Percentiles rank a stretch among this genome's conserved stretches.
These are phyloP conservation scores for Verticillium isaacii DNA, from an alignment of 2,329 filamentous ascomycete genomes.

Conservation along the genomic window DNA sequence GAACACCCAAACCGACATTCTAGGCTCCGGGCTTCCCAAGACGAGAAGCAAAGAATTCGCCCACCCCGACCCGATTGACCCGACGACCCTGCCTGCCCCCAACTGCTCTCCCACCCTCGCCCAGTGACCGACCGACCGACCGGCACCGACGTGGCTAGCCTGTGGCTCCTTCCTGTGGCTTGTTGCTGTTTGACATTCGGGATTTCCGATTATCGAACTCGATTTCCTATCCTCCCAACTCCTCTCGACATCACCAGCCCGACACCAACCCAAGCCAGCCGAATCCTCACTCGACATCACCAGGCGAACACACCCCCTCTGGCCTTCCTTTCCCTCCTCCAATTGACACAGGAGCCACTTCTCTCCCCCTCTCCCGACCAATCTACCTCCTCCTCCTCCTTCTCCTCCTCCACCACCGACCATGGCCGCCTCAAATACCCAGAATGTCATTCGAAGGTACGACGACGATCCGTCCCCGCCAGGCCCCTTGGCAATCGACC, in stretches of 20 bases:
- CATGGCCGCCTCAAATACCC: slow-evolving; percentile 40
- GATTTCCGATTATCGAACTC: background rate
- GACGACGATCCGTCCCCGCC: slow-evolving; percentile 17
- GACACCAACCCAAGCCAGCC: background rate
- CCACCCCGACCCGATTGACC: background rate
- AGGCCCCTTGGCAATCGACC: slow-evolving; percentile 2
- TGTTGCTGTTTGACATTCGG: background rate
- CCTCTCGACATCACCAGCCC: background rate
- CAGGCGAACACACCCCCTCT: background rate
- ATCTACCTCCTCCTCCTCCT: no score
- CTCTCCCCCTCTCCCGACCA: background rate
- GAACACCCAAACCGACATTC: background rate
- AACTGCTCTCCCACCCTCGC: background rate
- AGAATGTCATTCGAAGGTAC: slow-evolving; percentile 64
- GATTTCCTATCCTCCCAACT: background rate
- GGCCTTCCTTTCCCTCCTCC: background rate
- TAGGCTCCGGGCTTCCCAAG: background rate
- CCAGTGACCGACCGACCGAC: background rate
- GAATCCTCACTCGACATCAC: background rate
- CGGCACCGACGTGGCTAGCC: background rate
- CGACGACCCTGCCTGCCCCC: background rate
- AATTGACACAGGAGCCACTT: background rate
- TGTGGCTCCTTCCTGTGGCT: background rate
- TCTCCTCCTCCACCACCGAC: slow-evolving; percentile 1
- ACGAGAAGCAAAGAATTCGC: background rate